phyloP scores from a whole-genome alignment of 164 flowering plant species.

The Macadamia tetraphylla region DNA sequence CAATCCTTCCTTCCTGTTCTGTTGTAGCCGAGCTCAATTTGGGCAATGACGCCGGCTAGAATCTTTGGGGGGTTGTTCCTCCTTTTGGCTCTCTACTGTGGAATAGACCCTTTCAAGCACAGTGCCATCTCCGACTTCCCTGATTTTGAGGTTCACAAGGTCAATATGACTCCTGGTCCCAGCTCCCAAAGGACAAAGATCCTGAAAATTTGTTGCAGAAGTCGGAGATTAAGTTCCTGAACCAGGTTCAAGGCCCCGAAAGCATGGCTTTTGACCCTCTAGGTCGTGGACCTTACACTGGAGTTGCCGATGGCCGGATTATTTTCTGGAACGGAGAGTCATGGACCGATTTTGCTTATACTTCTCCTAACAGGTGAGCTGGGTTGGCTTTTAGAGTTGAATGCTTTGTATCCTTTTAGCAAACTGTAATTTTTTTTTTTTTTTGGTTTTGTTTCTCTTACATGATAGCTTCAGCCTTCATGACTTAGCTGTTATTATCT shows the following conservation, averaged over 20 bases:
- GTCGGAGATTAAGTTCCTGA: conserved; percentile 61
- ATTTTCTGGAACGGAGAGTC: conserved; percentile 32
- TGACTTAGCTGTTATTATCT: too few relatives aligned
- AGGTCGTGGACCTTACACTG: conserved; percentile 93
- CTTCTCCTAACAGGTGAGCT: conserved; percentile 26
- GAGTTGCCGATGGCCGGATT: conserved; percentile 87
- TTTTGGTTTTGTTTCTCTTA: too few relatives aligned
- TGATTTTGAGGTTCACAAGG: conserved; percentile 39
- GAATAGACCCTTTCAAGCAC: conserved; percentile 61
- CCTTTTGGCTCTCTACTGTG: conserved; percentile 61
- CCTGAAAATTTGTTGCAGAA: conserved; percentile 49
- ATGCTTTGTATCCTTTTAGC: too few relatives aligned
- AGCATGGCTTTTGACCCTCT: conserved; percentile 76
- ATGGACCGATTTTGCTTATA: conserved; percentile 32
- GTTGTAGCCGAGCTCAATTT: neutral
- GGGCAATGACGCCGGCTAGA: conserved; percentile 26
- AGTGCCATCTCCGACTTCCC: conserved; percentile 64
- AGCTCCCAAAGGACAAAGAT: conserved; percentile 46
- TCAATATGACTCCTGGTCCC: conserved; percentile 55
- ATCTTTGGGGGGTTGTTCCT: conserved; percentile 31
- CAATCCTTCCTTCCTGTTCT: too few relatives aligned
- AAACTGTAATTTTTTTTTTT: too few relatives aligned
- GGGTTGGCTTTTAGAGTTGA: neutral
- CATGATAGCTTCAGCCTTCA: too few relatives aligned
- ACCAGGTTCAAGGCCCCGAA: conserved; percentile 83